Conservation (phyloP, 2,329 filamentous ascomycete species). For the Dothideomycetes sp. region DNA sequence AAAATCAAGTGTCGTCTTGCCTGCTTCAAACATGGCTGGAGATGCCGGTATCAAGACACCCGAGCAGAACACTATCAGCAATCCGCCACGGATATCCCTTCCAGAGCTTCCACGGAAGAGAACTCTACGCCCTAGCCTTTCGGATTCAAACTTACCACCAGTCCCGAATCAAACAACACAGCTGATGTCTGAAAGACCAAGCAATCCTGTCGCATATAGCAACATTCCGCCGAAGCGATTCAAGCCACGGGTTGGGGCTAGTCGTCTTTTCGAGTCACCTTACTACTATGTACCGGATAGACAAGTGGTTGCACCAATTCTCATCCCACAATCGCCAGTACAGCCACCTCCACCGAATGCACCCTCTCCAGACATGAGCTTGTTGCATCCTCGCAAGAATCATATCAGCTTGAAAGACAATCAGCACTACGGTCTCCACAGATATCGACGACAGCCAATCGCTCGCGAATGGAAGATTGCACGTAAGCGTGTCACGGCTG, state of each 20-base stretch:
- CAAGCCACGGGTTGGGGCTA: conserved; percentile 6
- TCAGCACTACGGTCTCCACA: conserved; percentile 33
- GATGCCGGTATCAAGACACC: conserved; percentile 6
- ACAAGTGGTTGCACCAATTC: neutral
- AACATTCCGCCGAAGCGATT: neutral
- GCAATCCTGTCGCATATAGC: neutral
- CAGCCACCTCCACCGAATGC: neutral
- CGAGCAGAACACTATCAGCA: neutral
- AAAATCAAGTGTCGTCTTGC: neutral
- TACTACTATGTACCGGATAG: conserved; percentile 12
- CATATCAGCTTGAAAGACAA: conserved; percentile 27
- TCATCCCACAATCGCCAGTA: neutral
- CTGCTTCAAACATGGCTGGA: conserved; percentile 1
- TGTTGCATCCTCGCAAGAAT: conserved; percentile 25
- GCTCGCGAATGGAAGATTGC: conserved; percentile 61
- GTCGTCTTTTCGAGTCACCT: conserved; percentile 10
- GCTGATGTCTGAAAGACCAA: neutral
- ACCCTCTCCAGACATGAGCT: conserved; percentile 17
- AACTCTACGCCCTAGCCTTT: conserved; percentile 1
- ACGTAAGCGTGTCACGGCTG: conserved; percentile 60
- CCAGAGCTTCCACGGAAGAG: neutral
- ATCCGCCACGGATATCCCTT: neutral
- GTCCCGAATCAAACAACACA: neutral
- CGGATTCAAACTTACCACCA: conserved; percentile 2
- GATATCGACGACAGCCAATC: conserved; percentile 51